These are phyloP conservation scores for Myrica gale DNA, from an alignment of 306 rosid species.

Conservation along the genomic window DNA sequence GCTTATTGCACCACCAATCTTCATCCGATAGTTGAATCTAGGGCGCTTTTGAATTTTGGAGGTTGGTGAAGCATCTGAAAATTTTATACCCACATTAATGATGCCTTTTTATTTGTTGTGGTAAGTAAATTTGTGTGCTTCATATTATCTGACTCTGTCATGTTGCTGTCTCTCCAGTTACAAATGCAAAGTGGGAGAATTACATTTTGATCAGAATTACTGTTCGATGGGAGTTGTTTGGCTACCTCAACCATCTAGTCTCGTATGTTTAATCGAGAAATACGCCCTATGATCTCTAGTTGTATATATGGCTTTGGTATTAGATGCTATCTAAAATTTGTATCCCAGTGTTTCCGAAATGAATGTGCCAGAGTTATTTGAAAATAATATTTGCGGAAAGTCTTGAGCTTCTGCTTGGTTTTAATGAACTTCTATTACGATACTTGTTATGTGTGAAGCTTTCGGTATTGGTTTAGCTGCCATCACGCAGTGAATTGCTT, in stretches of 20 bases:
- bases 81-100: not conserved
- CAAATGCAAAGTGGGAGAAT: not conserved
- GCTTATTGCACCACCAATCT: not conserved
- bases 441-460: not conserved
- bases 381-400: not conserved
- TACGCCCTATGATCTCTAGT: not conserved
- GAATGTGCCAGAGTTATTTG: not conserved
- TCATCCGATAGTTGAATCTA: not conserved
- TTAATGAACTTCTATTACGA: not conserved
- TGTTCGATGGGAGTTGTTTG: not conserved
- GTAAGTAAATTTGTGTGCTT: not conserved
- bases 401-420: not conserved
- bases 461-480: not conserved
- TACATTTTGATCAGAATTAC: not conserved
- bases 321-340: not conserved
- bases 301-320: conserved; percentile 1
- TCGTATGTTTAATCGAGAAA: not conserved
- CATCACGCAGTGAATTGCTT: not conserved
- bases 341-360: not conserved
- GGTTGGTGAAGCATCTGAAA: not conserved
- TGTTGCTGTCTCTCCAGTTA: not conserved
- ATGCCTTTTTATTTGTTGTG: not conserved
- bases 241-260: not conserved
- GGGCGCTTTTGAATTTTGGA: not conserved
- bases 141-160: not conserved